Evolutionary conservation across 352 stramenopile genomes (phyloP).

Genomic region (Globisporangium cystogenes): DNA sequence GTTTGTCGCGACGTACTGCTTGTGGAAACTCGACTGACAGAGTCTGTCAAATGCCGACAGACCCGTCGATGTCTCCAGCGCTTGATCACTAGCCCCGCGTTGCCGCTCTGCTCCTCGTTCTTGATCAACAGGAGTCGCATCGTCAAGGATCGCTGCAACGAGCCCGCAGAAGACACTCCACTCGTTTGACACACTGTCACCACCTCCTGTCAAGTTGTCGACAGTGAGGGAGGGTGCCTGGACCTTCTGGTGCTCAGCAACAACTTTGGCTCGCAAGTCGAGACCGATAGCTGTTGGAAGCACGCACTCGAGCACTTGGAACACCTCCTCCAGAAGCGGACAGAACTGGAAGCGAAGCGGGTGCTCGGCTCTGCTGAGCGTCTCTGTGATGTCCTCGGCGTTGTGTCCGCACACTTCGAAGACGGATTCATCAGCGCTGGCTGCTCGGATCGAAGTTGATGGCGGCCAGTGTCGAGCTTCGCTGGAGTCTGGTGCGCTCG

Average conservation of each 20-base stretch:
- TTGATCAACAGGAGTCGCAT: neutral
- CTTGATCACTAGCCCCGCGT: neutral
- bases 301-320: constrained; percentile 23
- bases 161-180: constrained; percentile 11
- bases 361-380: constrained; percentile 33
- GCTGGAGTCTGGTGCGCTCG: constrained; percentile 2
- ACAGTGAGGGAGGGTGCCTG: neutral
- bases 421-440: constrained; percentile 11
- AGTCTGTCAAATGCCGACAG: constrained; percentile 36
- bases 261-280: constrained; percentile 4
- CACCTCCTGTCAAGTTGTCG: neutral
- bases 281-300: constrained; percentile 16
- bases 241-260: neutral
- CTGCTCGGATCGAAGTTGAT: constrained; percentile 21
- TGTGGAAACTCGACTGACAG: constrained; percentile 36
- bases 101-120: neutral
- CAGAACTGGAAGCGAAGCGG: constrained; percentile 22
- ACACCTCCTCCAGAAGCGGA: constrained; percentile 27
- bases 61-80: constrained; percentile 2
- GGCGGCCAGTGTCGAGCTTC: constrained; percentile 7
- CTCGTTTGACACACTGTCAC: neutral
- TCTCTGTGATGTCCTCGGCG: constrained; percentile 12
- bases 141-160: neutral
- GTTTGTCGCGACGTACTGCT: constrained; percentile 37
- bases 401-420: constrained; percentile 27